Conservation (phyloP, 2,329 filamentous ascomycete species). For the Aspergillus tubingensis region DNA sequence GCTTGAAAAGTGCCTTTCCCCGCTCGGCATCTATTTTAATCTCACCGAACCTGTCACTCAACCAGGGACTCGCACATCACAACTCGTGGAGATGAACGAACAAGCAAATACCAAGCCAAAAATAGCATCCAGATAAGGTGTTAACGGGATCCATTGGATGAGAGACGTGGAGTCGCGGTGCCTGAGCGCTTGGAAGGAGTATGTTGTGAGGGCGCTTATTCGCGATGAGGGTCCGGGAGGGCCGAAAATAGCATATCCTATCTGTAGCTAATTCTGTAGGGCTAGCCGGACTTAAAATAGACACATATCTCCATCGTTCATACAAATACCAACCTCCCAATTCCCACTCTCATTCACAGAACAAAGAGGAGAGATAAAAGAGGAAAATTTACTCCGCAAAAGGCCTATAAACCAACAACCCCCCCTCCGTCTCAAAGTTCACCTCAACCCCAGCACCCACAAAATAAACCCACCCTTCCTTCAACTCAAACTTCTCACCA, state of each 20-base stretch:
- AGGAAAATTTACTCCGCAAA: slow-evolving; percentile 36
- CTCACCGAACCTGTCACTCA: not conserved
- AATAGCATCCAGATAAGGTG: not conserved
- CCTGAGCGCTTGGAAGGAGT: slow-evolving; percentile 4
- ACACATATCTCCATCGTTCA: too few species aligned
- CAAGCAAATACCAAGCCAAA: not conserved
- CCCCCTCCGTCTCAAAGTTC: slow-evolving; percentile 47
- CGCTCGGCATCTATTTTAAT: slow-evolving; percentile 3
- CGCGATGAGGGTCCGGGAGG: not conserved
- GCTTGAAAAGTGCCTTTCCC: not conserved
- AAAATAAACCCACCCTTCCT: slow-evolving; percentile 67
- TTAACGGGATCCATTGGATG: not conserved
- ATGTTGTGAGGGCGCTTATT: slow-evolving; percentile 4
- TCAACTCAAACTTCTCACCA: slow-evolving; percentile 53
- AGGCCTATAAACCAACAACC: slow-evolving; percentile 52
- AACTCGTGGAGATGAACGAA: not conserved
- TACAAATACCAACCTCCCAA: too few species aligned
- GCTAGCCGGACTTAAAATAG: not conserved
- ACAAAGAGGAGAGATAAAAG: not conserved
- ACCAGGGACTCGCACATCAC: not conserved
- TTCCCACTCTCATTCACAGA: too few species aligned
- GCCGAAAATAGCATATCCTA: slow-evolving; percentile 1
- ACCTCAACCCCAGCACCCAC: slow-evolving; percentile 60
- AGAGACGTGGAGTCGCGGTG: not conserved
- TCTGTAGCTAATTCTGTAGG: not conserved